Evolutionary conservation across 495 filamentous ascomycete species (phyloP).

Genomic region (Podospora didyma): DNA sequence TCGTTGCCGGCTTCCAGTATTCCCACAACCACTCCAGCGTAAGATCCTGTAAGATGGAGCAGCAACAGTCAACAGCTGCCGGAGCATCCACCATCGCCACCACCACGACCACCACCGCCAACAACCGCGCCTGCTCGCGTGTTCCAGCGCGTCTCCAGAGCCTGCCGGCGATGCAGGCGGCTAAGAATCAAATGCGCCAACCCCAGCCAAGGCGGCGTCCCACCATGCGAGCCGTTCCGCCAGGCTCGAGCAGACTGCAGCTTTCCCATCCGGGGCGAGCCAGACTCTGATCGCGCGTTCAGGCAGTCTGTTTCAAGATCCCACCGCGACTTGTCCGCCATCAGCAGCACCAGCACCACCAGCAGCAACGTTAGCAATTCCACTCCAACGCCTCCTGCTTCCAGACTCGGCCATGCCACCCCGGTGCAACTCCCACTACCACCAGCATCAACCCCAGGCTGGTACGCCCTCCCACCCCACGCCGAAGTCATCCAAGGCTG

Average conservation of each 20-base stretch:
- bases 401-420: neutral
- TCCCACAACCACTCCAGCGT: too few species aligned
- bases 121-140: too few species aligned
- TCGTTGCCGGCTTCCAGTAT: too few species aligned
- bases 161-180: neutral
- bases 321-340: neutral
- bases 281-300: neutral
- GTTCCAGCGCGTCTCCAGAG: neutral
- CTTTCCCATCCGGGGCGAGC: neutral
- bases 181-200: neutral
- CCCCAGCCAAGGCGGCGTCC: neutral
- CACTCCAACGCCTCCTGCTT: neutral
- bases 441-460: neutral
- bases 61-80: too few species aligned
- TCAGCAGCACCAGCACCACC: neutral
- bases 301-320: neutral
- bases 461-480: neutral
- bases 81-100: too few species aligned
- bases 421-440: neutral
- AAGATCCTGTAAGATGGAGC: too few species aligned
- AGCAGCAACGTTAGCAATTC: neutral
- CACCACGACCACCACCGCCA: too few species aligned
- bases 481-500: neutral
- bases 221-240: neutral
- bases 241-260: neutral